These are phyloP conservation scores for Pseudomonodictys pantanalensis DNA, from an alignment of 495 filamentous ascomycete genomes.

Conservation along the genomic window DNA sequence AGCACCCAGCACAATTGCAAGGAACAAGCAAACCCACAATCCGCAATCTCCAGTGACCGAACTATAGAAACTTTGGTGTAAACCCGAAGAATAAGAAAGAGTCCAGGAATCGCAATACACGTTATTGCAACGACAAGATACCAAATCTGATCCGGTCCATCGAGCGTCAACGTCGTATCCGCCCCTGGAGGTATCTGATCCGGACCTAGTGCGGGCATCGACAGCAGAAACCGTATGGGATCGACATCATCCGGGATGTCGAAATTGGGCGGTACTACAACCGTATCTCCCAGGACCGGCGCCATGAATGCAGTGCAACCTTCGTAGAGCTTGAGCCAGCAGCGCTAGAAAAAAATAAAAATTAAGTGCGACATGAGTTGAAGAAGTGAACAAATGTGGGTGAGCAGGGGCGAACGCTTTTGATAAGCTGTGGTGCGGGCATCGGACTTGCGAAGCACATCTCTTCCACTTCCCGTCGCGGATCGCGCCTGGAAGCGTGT, in stretches of 20 bases:
- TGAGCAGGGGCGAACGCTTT: not conserved
- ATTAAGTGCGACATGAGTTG: not conserved
- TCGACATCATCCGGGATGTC: not conserved
- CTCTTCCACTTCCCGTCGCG: not conserved
- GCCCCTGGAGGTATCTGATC: conserved; percentile 4
- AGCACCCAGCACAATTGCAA: not conserved
- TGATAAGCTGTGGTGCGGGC: not conserved
- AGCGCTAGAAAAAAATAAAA: not conserved
- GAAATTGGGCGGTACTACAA: not conserved
- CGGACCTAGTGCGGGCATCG: not conserved
- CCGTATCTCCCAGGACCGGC: not conserved
- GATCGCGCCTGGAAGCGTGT: not conserved
- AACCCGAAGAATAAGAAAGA: conserved; percentile 11
- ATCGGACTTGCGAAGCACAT: not conserved
- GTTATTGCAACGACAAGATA: conserved; percentile 13
- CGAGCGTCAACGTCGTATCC: conserved; percentile 14
- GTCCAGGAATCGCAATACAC: conserved; percentile 17
- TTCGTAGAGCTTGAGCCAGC: not conserved
- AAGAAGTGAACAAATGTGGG: too few species aligned
- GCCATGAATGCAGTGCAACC: not conserved
- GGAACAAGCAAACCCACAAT: conserved; percentile 6
- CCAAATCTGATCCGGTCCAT: conserved; percentile 21
- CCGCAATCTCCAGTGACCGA: conserved; percentile 7
- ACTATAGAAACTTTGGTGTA: conserved; percentile 19
- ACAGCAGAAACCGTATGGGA: not conserved